Evolutionary conservation across 805 yeast genomes (phyloP).

Genomic region (Wickerhamomyces subpelliculosus): DNA sequence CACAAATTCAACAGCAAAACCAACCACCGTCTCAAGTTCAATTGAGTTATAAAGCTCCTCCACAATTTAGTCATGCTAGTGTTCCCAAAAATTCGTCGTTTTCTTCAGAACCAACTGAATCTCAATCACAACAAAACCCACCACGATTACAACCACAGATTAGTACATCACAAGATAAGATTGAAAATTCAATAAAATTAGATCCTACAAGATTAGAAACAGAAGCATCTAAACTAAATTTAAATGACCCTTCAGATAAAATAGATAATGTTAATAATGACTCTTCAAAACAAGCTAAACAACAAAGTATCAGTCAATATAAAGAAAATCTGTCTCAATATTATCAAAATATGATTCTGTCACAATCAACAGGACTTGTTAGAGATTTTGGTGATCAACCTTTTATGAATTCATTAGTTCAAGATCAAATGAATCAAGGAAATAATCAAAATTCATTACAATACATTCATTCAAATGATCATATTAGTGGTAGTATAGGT

Average conservation of each 20-base stretch:
- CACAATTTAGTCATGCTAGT: constrained; percentile 17
- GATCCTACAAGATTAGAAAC: no score
- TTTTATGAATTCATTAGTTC: constrained; percentile 19
- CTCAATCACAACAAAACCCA: no score
- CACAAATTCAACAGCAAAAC: neutral
- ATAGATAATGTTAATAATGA: no score
- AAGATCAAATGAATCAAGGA: constrained; percentile 8
- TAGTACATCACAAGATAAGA: no score
- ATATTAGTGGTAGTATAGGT: constrained; percentile 11
- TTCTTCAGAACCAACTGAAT: constrained; percentile 1
- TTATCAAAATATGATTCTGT: constrained; percentile 36
- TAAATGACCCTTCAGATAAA: no score
- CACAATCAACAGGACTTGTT: constrained; percentile 49
- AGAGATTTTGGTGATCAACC: constrained; percentile 29
- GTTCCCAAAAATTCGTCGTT: constrained; percentile 6
- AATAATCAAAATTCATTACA: constrained; percentile 6
- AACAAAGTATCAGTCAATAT: neutral
- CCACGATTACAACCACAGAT: no score
- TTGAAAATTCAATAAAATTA: no score
- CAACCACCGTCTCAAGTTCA: constrained; percentile 1
- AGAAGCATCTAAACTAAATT: neutral
- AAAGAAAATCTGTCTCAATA: constrained; percentile 23
- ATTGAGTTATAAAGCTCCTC: constrained; percentile 16
- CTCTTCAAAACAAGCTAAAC: neutral
- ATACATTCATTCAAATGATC: constrained; percentile 24